Evolutionary conservation across 2,329 filamentous ascomycete genomes (phyloP), one percentile per base, ranked within the genome.

Genomic region (Paramyrothecium roridum): DNA sequence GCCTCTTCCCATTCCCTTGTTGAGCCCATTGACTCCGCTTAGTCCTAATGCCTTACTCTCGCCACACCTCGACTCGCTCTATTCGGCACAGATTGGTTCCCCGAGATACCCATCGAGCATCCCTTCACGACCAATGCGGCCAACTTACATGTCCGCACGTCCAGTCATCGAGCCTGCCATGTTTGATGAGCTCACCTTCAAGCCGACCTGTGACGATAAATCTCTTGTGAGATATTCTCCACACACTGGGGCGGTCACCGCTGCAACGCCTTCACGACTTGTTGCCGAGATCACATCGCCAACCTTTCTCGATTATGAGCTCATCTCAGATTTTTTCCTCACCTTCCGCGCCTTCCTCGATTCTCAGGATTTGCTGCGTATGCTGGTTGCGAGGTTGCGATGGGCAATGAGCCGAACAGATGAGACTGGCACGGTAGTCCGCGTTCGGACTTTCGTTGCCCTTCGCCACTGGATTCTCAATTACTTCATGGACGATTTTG

Each of bases 381-480:
- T 96, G 79, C 80, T 99, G 17, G 81, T 98, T 59, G 88, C 93
- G 2, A 85, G 95, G 19, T 75, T 99, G 52, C 82, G 87, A 61
- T 99, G 95, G 95, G 92, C 95, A 1, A 80, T 97, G 50, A 84
- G 83, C 50, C 84, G 90, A 54, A 77, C 83, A 49, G 91, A 96
- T 67, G 91, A 97, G 68, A 86, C 87, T 55, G 95, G 95, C 43
- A 90, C 92, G 67, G 91, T 99, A 52, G 95, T 97, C n/a, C 86
- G 93, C 51, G 96, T 99, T 17, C 85, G 95, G 46, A 96, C 93
- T 0, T 99, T 98, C 75, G 95, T 97, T 23, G 95, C 95, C 8
- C 80, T 98, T 48, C 86, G 95, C 55, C 95, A 99, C 72, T 99
- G 95, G 95, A 93, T 98, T 55, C 75, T 99, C 59, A 99, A 99